These are phyloP conservation scores for Scorias spongiosa DNA, from an alignment of 2,329 filamentous ascomycete genomes.

Conservation along the genomic window DNA sequence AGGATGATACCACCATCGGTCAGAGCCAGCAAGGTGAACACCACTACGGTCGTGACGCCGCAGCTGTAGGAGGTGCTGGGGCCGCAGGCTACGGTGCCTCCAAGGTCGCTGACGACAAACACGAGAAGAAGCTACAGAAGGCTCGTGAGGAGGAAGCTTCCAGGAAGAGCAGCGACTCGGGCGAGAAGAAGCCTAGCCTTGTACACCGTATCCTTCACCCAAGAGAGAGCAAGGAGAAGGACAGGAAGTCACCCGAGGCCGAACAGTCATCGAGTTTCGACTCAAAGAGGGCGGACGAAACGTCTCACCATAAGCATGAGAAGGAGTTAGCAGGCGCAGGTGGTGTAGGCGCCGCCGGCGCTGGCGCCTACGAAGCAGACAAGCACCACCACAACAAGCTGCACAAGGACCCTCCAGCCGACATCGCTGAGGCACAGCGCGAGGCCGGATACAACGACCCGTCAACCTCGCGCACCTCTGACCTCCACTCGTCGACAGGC, in stretches of 20 bases:
- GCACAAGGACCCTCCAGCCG: conserved; percentile 27
- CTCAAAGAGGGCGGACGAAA: conserved; percentile 1
- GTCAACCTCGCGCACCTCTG: conserved; percentile 1
- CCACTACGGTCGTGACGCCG: background rate
- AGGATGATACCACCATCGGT: conserved; percentile 1
- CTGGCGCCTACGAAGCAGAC: conserved; percentile 2
- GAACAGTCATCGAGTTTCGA: background rate
- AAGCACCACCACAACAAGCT: conserved; percentile 21
- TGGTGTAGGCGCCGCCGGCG: background rate
- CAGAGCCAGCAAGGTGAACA: conserved; percentile 8
- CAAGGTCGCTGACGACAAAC: conserved; percentile 6
- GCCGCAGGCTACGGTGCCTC: conserved; percentile 2
- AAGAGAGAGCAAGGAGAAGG: conserved; percentile 9
- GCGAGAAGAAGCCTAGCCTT: conserved; percentile 21
- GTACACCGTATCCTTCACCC: conserved; percentile 15
- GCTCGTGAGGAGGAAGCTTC: conserved; percentile 11
- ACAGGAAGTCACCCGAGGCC: conserved; percentile 2
- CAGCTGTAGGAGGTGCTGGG: conserved; percentile 1
- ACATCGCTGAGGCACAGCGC: conserved; percentile 15
- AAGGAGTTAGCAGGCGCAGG: background rate
- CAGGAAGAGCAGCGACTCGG: conserved; percentile 3
- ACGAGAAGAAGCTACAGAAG: conserved; percentile 15
- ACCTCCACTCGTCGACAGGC: background rate
- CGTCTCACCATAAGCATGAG: background rate
- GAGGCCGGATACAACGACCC: conserved; percentile 12